Evolutionary conservation across 106 monocot genomes (phyloP), one percentile per base, ranked within the genome.

Genomic region (Acorus gramineus): DNA sequence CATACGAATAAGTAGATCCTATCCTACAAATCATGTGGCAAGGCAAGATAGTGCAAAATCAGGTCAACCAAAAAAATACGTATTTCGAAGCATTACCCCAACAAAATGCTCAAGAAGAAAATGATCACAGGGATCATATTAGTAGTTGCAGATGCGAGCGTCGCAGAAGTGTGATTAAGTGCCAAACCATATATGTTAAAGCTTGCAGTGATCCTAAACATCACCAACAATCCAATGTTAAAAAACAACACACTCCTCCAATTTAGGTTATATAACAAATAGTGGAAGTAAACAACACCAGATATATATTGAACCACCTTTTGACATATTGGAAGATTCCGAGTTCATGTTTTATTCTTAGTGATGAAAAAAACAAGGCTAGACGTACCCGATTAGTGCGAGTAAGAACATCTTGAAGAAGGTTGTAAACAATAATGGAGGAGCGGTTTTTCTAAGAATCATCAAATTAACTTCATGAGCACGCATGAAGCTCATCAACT

Each of bases 341-440:
- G 3, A 1, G 7, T 6, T 14, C 6, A 52, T 42, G 46, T 61
- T 7, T 46, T 7, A 50, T 43, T 4, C 8, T 8, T 44, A 42
- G 0, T 11, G 45, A 67, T 47, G 46, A 49, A 49, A 4, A 57
- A 47, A 42, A 50, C 2, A n/a, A 47, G 9, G 48, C 62, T 44
- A 55, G 13, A 46, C 72, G 7, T 84, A 89, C 85, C 84, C 85
- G 1, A 77, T 11, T 4, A 82, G 47, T 7, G 77, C 65, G 62
- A 74, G 79, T 69, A 85, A 53, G 66, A 82, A 85, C 47, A 82
- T 54, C 79, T 85, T 89, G 47, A 75, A 10, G 7, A 77, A 56
- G 1, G 73, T n/a, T 13, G 14, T n/a, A 14, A 70, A 49, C 53
- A 82, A 67, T 44, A 79, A 14, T 11, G 70, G 58, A 50, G 83